Evolutionary conservation across 2,329 filamentous ascomycete genomes (phyloP).

Genomic region (Leptographium procerum): DNA sequence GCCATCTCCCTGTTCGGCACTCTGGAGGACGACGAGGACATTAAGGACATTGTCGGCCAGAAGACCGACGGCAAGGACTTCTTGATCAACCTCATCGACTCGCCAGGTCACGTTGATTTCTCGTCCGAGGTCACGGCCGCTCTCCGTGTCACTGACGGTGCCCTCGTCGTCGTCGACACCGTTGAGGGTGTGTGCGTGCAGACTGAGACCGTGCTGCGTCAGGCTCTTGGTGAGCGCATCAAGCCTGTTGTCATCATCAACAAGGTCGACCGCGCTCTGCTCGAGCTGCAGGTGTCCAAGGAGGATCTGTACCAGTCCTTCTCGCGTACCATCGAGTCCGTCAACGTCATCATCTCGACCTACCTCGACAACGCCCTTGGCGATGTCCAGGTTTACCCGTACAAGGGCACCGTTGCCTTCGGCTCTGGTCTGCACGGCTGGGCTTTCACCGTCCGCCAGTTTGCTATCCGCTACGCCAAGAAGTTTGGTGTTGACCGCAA

Average conservation of each 20-base stretch:
- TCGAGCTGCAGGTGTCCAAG: conserved; percentile 97
- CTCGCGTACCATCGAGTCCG: conserved; percentile 98
- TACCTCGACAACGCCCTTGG: conserved; percentile 95
- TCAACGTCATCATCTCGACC: conserved; percentile 99
- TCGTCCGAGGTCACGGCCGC: conserved; percentile 98
- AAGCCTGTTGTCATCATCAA: conserved; percentile 99
- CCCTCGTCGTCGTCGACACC: conserved; percentile 98
- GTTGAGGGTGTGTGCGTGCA: conserved; percentile 99
- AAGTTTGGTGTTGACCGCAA: conserved; percentile 99
- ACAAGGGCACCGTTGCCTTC: conserved; percentile 96
- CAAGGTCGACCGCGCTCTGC: conserved; percentile 99
- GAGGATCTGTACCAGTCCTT: conserved; percentile 99
- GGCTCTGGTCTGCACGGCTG: conserved; percentile 99
- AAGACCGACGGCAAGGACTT: conserved; percentile 89
- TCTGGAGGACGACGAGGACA: conserved; percentile 68
- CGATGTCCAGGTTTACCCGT: conserved; percentile 97
- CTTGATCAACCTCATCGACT: conserved; percentile 99
- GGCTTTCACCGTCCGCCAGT: conserved; percentile 98
- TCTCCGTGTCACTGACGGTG: conserved; percentile 99
- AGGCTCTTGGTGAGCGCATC: conserved; percentile 99
- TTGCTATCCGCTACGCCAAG: conserved; percentile 93
- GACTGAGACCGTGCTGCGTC: conserved; percentile 98
- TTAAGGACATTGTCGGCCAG: conserved; percentile 87
- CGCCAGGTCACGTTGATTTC: conserved; percentile 99
- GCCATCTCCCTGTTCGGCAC: conserved; percentile 96